phyloP scores from a whole-genome alignment of 73 alveolate genomes.

The Loxodes magnus region DNA sequence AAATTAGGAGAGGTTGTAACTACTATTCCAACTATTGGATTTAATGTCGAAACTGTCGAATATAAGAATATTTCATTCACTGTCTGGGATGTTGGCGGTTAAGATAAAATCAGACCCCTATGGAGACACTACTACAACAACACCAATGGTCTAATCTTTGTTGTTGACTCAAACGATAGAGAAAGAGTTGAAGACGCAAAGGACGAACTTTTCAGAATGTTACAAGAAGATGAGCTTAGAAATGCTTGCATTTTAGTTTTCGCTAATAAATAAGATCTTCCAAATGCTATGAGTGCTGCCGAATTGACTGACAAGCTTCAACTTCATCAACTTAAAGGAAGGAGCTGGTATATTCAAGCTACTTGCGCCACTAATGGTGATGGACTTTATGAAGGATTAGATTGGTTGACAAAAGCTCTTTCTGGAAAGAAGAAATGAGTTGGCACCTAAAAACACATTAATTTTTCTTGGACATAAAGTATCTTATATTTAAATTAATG shows the following conservation, averaged over 20 bases:
- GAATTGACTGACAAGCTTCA: slow-evolving; percentile 67
- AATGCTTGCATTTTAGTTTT: slow-evolving; percentile 74
- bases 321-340: slow-evolving; percentile 64
- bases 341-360: slow-evolving; percentile 90
- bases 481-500: too few species aligned
- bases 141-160: slow-evolving; percentile 85
- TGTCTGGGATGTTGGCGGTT: slow-evolving; percentile 96
- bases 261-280: slow-evolving; percentile 95
- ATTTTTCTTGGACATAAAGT: too few species aligned
- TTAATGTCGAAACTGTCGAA: slow-evolving; percentile 87
- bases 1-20: slow-evolving; percentile 86
- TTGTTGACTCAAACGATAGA: slow-evolving; percentile 86
- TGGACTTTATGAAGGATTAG: slow-evolving; percentile 92
- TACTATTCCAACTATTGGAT: slow-evolving; percentile 88
- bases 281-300: slow-evolving; percentile 65
- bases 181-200: slow-evolving; percentile 84
- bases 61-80: slow-evolving; percentile 76
- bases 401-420: too few species aligned
- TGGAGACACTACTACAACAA: slow-evolving; percentile 92
- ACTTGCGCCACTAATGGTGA: slow-evolving; percentile 93
- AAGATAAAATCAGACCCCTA: slow-evolving; percentile 84
- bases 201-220: slow-evolving; percentile 74
- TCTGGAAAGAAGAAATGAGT: too few species aligned
- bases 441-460: too few species aligned
- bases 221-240: slow-evolving; percentile 78